phyloP scores from a whole-genome alignment of 2,329 filamentous ascomycete genomes.

The Venturiaceae sp. region DNA sequence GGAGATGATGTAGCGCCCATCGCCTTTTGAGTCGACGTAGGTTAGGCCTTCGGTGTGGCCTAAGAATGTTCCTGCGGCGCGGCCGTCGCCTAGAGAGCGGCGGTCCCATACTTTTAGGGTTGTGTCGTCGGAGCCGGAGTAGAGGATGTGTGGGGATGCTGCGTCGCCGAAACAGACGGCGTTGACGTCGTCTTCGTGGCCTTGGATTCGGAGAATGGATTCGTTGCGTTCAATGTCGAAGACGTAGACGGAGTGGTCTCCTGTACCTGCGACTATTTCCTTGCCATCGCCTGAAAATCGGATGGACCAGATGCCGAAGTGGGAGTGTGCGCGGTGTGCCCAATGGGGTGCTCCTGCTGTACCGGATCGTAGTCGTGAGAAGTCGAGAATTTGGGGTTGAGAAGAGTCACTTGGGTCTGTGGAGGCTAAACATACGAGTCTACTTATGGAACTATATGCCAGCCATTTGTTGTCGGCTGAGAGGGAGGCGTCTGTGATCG shows the following conservation, averaged over 20 bases:
- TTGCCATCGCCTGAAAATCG: constrained; percentile 87
- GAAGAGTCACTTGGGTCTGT: constrained; percentile 77
- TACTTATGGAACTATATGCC: constrained; percentile 83
- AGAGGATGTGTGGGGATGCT: constrained; percentile 82
- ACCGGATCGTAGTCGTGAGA: constrained; percentile 29
- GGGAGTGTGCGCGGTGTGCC: constrained; percentile 1
- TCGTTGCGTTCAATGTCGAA: constrained; percentile 81
- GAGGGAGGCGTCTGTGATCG: constrained; percentile 84
- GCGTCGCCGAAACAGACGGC: constrained; percentile 93
- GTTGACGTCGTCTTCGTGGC: constrained; percentile 85
- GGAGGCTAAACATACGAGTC: constrained; percentile 72
- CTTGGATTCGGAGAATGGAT: constrained; percentile 63
- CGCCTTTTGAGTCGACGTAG: constrained; percentile 72
- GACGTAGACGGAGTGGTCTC: constrained; percentile 67
- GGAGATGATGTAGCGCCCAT: constrained; percentile 79
- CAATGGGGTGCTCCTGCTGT: not conserved
- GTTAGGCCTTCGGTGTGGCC: constrained; percentile 57
- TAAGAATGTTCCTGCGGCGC: constrained; percentile 55
- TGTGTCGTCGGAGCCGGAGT: constrained; percentile 90
- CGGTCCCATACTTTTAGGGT: constrained; percentile 96
- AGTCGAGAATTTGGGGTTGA: constrained; percentile 21
- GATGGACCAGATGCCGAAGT: constrained; percentile 60
- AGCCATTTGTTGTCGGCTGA: constrained; percentile 88
- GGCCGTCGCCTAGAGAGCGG: constrained; percentile 53
- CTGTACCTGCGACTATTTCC: constrained; percentile 85